Percentiles rank a stretch among this genome's conserved stretches.
Conservation (phyloP, 257 asterid genomes). For the Petrea volubilis region DNA sequence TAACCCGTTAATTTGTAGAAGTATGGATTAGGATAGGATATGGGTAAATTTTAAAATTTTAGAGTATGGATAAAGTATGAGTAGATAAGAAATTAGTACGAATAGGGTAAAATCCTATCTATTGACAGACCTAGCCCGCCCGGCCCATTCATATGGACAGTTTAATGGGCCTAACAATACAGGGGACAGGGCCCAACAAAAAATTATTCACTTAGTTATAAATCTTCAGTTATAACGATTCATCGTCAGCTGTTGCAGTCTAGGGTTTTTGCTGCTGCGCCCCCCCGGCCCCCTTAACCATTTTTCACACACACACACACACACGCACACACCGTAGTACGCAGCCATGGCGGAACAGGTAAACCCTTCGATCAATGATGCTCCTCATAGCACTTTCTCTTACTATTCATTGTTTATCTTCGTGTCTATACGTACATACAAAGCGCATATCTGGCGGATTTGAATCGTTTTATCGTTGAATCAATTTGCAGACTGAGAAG, state of each 20-base stretch:
- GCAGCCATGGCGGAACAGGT: conserved; percentile 52
- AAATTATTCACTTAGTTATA: too few species aligned
- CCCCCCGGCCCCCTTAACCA: too few species aligned
- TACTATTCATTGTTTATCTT: background rate
- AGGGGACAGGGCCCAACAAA: too few species aligned
- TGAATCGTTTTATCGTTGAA: background rate
- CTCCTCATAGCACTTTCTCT: background rate
- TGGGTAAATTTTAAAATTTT: too few species aligned
- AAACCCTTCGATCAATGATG: background rate
- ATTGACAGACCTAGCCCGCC: too few species aligned
- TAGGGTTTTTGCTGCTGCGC: conserved; percentile 31
- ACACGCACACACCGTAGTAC: background rate
- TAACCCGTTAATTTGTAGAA: too few species aligned
- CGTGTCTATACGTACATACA: background rate
- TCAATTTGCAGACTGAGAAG: conserved; percentile 47
- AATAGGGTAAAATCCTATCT: too few species aligned
- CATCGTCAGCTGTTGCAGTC: conserved; percentile 14
- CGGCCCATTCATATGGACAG: too few species aligned
- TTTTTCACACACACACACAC: conserved; percentile 5
- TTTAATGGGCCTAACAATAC: too few species aligned
- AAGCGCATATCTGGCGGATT: background rate
- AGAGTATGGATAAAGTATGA: too few species aligned
- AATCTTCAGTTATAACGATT: background rate
- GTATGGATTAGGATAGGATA: too few species aligned
- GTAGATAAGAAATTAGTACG: too few species aligned